These are phyloP conservation scores for Lineolata rhizophorae DNA, from an alignment of 495 filamentous ascomycete genomes.

Conservation along the genomic window DNA sequence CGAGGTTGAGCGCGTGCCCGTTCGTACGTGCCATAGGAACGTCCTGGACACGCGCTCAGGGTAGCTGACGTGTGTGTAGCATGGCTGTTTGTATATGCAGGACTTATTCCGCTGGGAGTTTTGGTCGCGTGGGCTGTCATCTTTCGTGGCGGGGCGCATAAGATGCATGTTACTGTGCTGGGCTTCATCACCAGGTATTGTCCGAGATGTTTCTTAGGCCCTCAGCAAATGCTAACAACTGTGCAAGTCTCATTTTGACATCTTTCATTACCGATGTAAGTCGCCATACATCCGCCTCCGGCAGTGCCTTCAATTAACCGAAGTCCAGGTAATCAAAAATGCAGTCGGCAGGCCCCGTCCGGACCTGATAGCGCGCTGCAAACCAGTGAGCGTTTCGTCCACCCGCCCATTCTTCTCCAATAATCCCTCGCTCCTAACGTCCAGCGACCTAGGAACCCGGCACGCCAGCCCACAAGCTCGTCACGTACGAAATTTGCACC, in stretches of 20 bases:
- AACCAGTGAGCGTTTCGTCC: slow-evolving; percentile 38
- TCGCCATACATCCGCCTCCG: too few species aligned
- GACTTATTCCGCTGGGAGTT: slow-evolving; percentile 41
- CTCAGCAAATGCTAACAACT: too few species aligned
- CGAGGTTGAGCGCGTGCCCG: slow-evolving; percentile 60
- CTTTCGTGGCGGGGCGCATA: slow-evolving; percentile 41
- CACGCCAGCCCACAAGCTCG: slow-evolving; percentile 42
- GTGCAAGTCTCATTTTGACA: slow-evolving; percentile 50
- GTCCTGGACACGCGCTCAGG: background rate
- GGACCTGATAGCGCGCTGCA: slow-evolving; percentile 75
- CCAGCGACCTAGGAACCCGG: slow-evolving; percentile 16
- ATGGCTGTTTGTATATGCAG: slow-evolving; percentile 57
- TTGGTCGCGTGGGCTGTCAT: slow-evolving; percentile 42
- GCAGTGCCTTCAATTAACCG: too few species aligned
- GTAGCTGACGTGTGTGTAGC: slow-evolving; percentile 16
- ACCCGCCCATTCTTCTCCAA: too few species aligned
- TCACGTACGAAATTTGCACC: slow-evolving; percentile 61
- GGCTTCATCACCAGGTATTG: slow-evolving; percentile 54
- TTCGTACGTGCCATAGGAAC: slow-evolving; percentile 27
- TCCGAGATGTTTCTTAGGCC: too few species aligned
- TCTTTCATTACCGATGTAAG: slow-evolving; percentile 69
- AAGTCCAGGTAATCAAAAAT: slow-evolving; percentile 91
- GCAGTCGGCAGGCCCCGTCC: slow-evolving; percentile 74
- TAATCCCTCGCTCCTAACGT: background rate
- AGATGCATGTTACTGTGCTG: slow-evolving; percentile 67